Evolutionary conservation across 129 eudicot genomes (phyloP), one percentile per base, ranked within the genome.

Genomic region (Artemisia argyi): DNA sequence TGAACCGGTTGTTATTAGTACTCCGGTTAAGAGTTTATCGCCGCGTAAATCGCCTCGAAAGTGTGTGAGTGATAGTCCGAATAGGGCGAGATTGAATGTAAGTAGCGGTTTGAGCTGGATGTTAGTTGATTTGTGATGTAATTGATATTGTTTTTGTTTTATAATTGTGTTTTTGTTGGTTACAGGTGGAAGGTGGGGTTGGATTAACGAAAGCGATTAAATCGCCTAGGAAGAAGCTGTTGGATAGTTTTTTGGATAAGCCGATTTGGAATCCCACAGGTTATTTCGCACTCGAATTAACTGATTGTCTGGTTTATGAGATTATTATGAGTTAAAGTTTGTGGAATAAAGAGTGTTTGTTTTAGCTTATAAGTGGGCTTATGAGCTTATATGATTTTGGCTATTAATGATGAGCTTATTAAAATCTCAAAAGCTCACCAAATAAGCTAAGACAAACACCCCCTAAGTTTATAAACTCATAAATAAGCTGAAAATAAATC

Each of bases 191-290:
- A 19, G 50, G 2, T 44, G 22, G 24, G 24, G 61, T 5, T 28
- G 46, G 76, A n/a, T 78, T 70, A 4, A 15, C 65, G 65, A 84
- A 65, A 14, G 15, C 71, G 66, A 66, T 73, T 42, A 75, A 73
- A 72, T 84, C 88, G 3, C 88, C 89, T 1, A 82, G 68, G 74
- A 81, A 80, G 49, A 83, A 77, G 72, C 78, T 87, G 58, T 72
- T 86, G 6, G 99, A 91, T 67, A 61, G 64, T 61, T 83, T 81
- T 39, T 18, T 75, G 30, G 87, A 80, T 48, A 95, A 88, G 77
- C 88, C 88, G 7, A 61, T 74, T 55, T 91, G 88, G 97, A 84
- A 88, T 69, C 96, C 97, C 19, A 79, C 83, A 84, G 96, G 97
- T 75, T 51, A 66, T 24, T n/a, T n/a, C n/a, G n/a, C n/a, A n/a